A percentile compares a stretch with the other conserved stretches of the same genome.
Conservation (phyloP, 306 rosid genomes). For the Echinosophora koreensis region DNA sequence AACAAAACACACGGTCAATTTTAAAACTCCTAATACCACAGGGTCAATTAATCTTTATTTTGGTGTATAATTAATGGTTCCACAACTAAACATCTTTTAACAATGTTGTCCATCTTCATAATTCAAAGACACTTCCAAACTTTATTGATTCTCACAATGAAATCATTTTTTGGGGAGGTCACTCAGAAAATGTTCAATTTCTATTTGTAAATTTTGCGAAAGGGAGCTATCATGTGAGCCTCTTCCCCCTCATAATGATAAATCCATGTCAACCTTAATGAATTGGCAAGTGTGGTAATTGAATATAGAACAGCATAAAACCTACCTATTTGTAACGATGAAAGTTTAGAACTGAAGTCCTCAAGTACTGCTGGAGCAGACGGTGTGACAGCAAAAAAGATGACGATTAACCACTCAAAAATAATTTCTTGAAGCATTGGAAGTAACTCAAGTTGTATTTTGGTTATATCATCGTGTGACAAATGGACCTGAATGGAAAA, state of each 20-base stretch:
- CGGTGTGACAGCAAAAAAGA: conserved; percentile 81
- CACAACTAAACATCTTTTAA: neutral
- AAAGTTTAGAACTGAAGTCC: conserved; percentile 88
- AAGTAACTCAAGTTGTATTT: conserved; percentile 76
- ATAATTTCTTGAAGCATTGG: conserved; percentile 90
- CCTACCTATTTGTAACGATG: conserved; percentile 87
- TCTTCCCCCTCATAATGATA: conserved; percentile 5
- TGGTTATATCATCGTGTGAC: conserved; percentile 73
- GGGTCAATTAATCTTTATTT: neutral
- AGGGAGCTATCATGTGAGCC: neutral
- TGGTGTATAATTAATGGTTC: neutral
- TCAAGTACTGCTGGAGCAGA: conserved; percentile 74
- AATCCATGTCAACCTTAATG: conserved; percentile 1
- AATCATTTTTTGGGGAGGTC: conserved; percentile 4
- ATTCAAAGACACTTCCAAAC: conserved; percentile 5
- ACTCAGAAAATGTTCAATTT: neutral
- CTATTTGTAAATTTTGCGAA: neutral
- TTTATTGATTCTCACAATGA: conserved; percentile 8
- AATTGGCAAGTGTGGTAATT: conserved; percentile 23
- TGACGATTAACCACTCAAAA: conserved; percentile 84
- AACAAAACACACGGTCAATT: neutral
- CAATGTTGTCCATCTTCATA: neutral
- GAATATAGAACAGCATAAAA: conserved; percentile 27
- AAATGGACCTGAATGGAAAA: conserved; percentile 68
- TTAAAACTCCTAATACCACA: neutral